These are phyloP conservation scores for Erodium texanum DNA, from an alignment of 441 rosid species.

Conservation along the genomic window DNA sequence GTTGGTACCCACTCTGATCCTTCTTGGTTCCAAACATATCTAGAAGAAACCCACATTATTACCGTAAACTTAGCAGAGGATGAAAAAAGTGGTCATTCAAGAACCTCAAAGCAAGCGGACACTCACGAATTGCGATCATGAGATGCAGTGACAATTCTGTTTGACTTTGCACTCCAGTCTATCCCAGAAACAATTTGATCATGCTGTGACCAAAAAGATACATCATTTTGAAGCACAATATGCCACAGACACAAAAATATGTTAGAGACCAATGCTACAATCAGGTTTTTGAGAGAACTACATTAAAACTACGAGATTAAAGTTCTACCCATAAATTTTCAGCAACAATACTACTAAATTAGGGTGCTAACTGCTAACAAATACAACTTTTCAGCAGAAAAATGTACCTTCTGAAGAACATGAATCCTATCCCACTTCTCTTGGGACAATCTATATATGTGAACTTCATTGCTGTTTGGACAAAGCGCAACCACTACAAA, in stretches of 20 bases:
- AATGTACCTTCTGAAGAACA: conserved; percentile 75
- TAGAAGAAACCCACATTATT: conserved; percentile 24
- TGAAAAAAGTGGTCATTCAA: neutral
- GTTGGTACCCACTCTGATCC: conserved; percentile 90
- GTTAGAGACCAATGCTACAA: neutral
- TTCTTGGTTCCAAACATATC: conserved; percentile 89
- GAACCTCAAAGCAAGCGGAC: conserved; percentile 13
- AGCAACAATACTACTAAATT: too few relatives aligned
- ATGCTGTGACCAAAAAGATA: conserved; percentile 44
- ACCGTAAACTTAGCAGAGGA: conserved; percentile 12
- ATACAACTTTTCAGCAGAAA: neutral
- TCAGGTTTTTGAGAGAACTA: neutral
- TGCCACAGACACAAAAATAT: neutral
- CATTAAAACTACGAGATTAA: neutral
- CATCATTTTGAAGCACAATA: neutral
- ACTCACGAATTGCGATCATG: conserved; percentile 98
- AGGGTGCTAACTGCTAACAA: too few relatives aligned
- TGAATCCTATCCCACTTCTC: conserved; percentile 85
- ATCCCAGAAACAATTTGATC: conserved; percentile 94
- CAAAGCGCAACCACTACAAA: conserved; percentile 84
- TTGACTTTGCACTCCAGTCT: conserved; percentile 87
- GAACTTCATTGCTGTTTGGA: conserved; percentile 88
- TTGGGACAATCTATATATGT: conserved; percentile 63
- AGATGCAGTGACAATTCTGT: conserved; percentile 79
- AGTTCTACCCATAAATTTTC: neutral